Evolutionary conservation across 139 green algal genomes (phyloP).

Genomic region (Marvania coccoides): DNA sequence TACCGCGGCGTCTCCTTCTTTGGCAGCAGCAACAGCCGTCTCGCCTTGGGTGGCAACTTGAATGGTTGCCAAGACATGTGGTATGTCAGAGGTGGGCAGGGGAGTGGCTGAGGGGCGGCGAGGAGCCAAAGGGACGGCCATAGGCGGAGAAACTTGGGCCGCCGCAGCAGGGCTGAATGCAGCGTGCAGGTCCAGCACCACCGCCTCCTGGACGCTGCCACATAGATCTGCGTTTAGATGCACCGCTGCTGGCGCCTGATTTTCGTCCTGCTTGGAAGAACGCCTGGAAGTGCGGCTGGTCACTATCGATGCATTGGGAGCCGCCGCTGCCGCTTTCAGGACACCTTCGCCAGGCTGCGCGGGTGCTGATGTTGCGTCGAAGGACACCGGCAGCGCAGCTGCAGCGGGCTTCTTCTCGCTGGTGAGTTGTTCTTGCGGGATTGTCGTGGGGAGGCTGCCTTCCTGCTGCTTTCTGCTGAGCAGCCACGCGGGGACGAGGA

Average conservation of each 20-base stretch:
- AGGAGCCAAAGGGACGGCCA: neutral
- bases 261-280: no score
- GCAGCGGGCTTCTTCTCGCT: neutral
- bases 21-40: neutral
- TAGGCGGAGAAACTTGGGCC: neutral
- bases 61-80: no score
- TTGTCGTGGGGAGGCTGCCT: no score
- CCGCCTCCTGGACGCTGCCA: neutral
- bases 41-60: neutral
- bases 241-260: neutral
- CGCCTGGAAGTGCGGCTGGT: no score
- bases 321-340: no score
- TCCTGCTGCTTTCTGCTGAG: neutral
- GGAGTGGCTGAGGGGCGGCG: neutral
- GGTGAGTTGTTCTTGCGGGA: no score
- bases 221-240: no score
- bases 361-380: neutral
- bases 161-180: neutral
- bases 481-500: neutral
- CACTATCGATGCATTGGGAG: neutral
- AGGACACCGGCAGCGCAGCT: neutral
- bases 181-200: neutral
- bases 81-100: no score
- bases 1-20: neutral
- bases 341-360: neutral